These are phyloP conservation scores for Aspergillus alliaceus DNA, from an alignment of 2,329 filamentous ascomycete genomes.

Conservation along the genomic window DNA sequence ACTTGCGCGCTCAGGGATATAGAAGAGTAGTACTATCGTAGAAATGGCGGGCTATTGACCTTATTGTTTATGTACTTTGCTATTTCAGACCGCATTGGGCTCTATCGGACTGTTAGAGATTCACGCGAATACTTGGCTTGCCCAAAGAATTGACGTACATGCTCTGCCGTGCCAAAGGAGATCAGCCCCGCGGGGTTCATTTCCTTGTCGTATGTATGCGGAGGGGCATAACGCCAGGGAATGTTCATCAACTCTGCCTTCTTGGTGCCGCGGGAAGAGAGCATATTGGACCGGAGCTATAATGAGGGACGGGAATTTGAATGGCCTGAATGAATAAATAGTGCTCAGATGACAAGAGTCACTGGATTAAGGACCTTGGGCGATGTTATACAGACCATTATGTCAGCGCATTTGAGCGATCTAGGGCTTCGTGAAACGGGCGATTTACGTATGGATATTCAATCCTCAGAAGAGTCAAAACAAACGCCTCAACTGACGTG, in stretches of 20 bases:
- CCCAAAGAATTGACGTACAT: conserved; percentile 23
- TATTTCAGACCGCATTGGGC: conserved; percentile 39
- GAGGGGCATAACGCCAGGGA: conserved; percentile 30
- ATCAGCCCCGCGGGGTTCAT: conserved; percentile 33
- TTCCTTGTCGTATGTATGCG: conserved; percentile 27
- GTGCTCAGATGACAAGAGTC: background rate
- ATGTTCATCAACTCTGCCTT: conserved; percentile 21
- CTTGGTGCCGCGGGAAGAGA: conserved; percentile 27
- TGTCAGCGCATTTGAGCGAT: background rate
- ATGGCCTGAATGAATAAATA: too few species aligned
- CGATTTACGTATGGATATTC: background rate
- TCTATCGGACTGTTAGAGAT: conserved; percentile 24
- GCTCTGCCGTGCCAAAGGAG: conserved; percentile 38
- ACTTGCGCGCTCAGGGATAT: background rate
- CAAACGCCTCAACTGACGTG: background rate
- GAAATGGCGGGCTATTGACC: conserved; percentile 17
- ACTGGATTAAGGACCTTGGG: background rate
- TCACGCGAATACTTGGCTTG: background rate
- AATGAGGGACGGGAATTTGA: too few species aligned
- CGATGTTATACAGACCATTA: background rate
- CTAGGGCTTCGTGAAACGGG: background rate
- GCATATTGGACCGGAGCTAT: conserved; percentile 16
- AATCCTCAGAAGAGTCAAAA: background rate
- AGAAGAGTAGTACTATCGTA: background rate
- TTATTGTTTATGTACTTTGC: conserved; percentile 40